Evolutionary conservation across 805 yeast genomes (phyloP).

Genomic region (Kodamaea hsintzibuensis): DNA sequence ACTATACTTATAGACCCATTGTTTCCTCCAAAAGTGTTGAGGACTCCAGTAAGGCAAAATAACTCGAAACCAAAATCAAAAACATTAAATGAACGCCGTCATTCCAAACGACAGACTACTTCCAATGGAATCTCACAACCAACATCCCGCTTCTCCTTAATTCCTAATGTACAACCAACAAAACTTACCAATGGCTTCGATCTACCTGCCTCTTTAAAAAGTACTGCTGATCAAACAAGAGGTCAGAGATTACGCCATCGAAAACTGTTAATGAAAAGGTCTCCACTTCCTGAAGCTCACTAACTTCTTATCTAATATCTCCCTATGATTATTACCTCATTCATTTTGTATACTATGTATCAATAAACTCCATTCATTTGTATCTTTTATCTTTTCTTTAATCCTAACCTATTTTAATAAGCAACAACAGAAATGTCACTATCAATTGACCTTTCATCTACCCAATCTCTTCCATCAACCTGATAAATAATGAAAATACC

Average conservation of each 20-base stretch:
- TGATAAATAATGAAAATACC: background rate
- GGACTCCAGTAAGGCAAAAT: background rate
- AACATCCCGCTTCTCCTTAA: background rate
- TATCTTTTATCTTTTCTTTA: background rate
- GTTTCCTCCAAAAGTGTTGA: slow-evolving; percentile 23
- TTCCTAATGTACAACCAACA: background rate
- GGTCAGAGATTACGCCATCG: background rate
- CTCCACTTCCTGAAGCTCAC: background rate
- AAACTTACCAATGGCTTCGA: background rate
- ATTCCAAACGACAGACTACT: background rate
- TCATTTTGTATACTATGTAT: background rate
- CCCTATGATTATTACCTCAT: background rate
- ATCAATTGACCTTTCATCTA: too few species aligned
- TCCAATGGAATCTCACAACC: background rate
- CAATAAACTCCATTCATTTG: background rate
- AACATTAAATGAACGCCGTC: background rate
- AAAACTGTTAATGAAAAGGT: background rate
- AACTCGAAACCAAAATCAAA: background rate
- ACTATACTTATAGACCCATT: slow-evolving; percentile 43
- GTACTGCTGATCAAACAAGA: slow-evolving; percentile 2
- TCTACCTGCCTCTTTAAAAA: background rate
- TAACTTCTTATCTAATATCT: background rate
- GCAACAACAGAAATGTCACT: too few species aligned
- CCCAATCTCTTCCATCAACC: slow-evolving; percentile 3
- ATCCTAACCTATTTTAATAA: background rate